Conservation (phyloP, 2,329 filamentous ascomycete genomes). For the Venturia aucupariae region DNA sequence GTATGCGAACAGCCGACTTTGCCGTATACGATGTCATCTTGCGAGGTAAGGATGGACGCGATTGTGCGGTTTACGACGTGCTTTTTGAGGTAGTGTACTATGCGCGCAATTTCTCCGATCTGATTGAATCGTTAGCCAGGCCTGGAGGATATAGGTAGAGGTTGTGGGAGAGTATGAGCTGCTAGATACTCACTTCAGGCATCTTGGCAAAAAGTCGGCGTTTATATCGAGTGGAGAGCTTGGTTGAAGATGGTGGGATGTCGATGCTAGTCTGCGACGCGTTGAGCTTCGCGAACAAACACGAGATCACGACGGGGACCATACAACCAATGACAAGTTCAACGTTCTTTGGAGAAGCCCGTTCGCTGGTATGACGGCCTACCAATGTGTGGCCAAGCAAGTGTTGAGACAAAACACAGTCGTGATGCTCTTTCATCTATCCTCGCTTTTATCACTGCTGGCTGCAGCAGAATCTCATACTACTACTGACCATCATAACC, state of each 20-base stretch:
- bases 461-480: not conserved
- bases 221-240: not conserved
- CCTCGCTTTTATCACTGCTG: not conserved
- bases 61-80: constrained; percentile 80
- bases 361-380: too few species aligned
- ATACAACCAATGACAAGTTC: not conserved
- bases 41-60: constrained; percentile 56
- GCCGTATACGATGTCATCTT: constrained; percentile 81
- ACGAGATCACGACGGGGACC: constrained; percentile 4
- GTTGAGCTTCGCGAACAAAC: not conserved
- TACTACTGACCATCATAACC: not conserved
- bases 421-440: not conserved
- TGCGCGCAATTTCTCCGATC: constrained; percentile 60
- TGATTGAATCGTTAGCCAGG: constrained; percentile 18
- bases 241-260: not conserved
- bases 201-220: not conserved
- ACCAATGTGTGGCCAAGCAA: not conserved
- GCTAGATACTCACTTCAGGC: not conserved
- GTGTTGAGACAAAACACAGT: not conserved
- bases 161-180: too few species aligned
- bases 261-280: not conserved
- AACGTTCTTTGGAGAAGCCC: too few species aligned
- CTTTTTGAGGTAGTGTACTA: constrained; percentile 75
- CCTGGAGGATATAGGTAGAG: not conserved
- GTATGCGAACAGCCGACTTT: constrained; percentile 75